Evolutionary conservation across 208 protist species (phyloP).

Genomic region (Leishmania guyanensis): DNA sequence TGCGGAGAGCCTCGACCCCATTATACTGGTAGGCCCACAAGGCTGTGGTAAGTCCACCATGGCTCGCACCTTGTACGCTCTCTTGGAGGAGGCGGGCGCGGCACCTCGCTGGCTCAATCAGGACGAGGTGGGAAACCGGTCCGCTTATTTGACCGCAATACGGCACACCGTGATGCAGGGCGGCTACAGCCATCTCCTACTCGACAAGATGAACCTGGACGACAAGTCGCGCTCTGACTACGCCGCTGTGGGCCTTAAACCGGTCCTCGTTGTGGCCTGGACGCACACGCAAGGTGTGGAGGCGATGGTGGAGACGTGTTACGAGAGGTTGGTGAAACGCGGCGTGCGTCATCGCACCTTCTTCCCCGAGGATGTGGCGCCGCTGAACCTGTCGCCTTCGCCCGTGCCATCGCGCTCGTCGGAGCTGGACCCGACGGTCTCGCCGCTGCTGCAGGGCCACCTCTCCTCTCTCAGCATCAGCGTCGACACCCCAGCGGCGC

Average conservation of each 20-base stretch:
- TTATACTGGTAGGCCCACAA: slow-evolving; percentile 78
- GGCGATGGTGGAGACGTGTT: slow-evolving; percentile 53
- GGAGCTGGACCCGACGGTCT: slow-evolving; percentile 13
- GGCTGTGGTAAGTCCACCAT: slow-evolving; percentile 87
- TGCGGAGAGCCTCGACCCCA: slow-evolving; percentile 33
- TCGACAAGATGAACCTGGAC: slow-evolving; percentile 88
- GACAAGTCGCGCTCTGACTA: slow-evolving; percentile 51
- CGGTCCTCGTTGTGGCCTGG: slow-evolving; percentile 52
- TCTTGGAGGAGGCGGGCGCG: slow-evolving; percentile 57
- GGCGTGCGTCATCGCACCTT: slow-evolving; percentile 69
- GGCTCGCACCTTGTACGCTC: slow-evolving; percentile 55
- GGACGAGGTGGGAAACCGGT: slow-evolving; percentile 66
- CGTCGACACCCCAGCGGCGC: slow-evolving; percentile 5
- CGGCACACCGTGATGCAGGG: slow-evolving; percentile 33
- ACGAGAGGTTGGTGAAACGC: slow-evolving; percentile 59
- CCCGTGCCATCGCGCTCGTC: slow-evolving; percentile 16
- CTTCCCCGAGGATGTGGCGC: slow-evolving; percentile 9
- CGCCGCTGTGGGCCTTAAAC: slow-evolving; percentile 29
- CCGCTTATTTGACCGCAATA: slow-evolving; percentile 59
- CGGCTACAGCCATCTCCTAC: slow-evolving; percentile 68
- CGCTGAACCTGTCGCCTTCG: background rate
- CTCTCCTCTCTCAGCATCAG: background rate
- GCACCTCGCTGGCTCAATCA: slow-evolving; percentile 84
- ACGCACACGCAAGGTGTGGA: slow-evolving; percentile 43
- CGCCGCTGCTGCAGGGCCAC: background rate